Percentiles rank a stretch among this genome's conserved stretches.
Conservation (phyloP, 257 asterid genomes). For the Capsicum chinense region DNA sequence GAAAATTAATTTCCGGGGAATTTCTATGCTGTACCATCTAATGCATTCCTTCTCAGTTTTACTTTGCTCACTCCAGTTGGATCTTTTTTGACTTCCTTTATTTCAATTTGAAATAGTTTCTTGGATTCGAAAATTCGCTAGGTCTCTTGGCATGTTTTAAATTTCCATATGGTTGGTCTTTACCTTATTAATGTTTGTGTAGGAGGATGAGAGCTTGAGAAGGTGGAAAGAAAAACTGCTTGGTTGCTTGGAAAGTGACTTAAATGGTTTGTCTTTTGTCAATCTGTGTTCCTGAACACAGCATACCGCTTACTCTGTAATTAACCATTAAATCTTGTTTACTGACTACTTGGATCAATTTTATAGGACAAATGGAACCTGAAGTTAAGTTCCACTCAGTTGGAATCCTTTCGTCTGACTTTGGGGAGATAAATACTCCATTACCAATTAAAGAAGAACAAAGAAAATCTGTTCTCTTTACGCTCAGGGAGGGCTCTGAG, state of each 20-base stretch:
- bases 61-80: not conserved
- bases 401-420: constrained; percentile 65
- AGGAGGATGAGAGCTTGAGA: constrained; percentile 82
- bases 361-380: constrained; percentile 69
- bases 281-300: not conserved
- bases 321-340: not conserved
- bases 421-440: constrained; percentile 68
- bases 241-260: constrained; percentile 74
- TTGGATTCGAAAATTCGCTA: not conserved
- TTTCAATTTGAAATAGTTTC: not conserved
- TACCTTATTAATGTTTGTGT: constrained; percentile 18
- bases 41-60: constrained; percentile 10
- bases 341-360: constrained; percentile 17
- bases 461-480: constrained; percentile 52
- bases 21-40: not conserved
- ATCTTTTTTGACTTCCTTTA: not conserved
- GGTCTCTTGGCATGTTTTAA: not conserved
- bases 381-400: constrained; percentile 72
- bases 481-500: constrained; percentile 68
- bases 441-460: constrained; percentile 57
- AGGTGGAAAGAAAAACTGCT: constrained; percentile 90
- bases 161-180: not conserved
- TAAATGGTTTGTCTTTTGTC: constrained; percentile 52
- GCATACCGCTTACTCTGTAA: not conserved
- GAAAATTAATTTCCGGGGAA: not conserved